Evolutionary conservation across 1,284 basidiomycete genomes (phyloP).

Genomic region (Ganoderma lucidum): DNA sequence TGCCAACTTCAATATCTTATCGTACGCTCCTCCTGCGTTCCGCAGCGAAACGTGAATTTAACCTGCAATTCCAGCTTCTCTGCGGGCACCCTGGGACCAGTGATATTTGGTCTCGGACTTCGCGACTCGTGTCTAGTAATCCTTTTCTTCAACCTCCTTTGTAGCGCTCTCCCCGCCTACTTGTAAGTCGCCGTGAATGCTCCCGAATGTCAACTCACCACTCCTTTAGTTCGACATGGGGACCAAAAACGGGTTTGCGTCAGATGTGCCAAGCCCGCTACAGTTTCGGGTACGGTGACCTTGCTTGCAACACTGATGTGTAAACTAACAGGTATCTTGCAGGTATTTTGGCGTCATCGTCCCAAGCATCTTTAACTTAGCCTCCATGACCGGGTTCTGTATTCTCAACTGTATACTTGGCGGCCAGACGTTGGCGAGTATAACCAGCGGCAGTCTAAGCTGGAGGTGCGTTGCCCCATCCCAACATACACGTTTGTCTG

Average conservation of each 20-base stretch:
- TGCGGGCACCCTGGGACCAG: slow-evolving; percentile 75
- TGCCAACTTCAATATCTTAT: slow-evolving; percentile 76
- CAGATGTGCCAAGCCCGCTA: slow-evolving; percentile 87
- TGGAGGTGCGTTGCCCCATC: slow-evolving; percentile 61
- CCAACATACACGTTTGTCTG: not conserved
- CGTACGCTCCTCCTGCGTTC: slow-evolving; percentile 51
- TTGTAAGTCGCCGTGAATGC: slow-evolving; percentile 50
- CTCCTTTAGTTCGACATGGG: slow-evolving; percentile 74
- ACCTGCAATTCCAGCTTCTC: slow-evolving; percentile 62
- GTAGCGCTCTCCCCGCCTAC: slow-evolving; percentile 62
- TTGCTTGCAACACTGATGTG: not conserved
- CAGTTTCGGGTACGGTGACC: slow-evolving; percentile 70
- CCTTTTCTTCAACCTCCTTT: slow-evolving; percentile 78
- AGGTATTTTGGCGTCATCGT: slow-evolving; percentile 71
- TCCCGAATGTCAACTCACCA: not conserved
- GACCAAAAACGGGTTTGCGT: slow-evolving; percentile 87
- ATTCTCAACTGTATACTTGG: slow-evolving; percentile 81
- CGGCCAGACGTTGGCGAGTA: slow-evolving; percentile 76
- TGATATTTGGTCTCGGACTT: slow-evolving; percentile 71
- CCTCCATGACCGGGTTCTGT: slow-evolving; percentile 71
- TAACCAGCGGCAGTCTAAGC: slow-evolving; percentile 66
- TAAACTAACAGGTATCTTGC: not conserved
- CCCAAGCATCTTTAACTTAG: slow-evolving; percentile 68
- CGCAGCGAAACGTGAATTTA: not conserved
- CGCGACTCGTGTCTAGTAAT: slow-evolving; percentile 79